Conservation (phyloP, 768 basidiomycete species). For the Myochromella boudieri region DNA sequence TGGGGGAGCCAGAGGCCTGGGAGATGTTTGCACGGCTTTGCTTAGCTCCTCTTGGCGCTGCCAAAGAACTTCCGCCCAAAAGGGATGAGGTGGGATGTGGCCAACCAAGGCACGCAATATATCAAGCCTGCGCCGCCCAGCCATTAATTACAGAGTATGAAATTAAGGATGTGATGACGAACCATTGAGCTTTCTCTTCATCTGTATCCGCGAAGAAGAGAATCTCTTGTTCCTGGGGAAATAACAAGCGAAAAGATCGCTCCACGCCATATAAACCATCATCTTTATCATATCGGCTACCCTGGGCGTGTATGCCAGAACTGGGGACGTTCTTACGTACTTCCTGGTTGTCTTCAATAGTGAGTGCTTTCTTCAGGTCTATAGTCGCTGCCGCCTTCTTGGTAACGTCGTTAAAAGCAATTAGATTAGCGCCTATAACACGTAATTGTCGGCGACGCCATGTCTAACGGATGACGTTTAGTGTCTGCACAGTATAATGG, state of each 20-base stretch:
- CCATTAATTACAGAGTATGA: slow-evolving; percentile 1
- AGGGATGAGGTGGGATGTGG: slow-evolving; percentile 85
- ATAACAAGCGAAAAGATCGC: slow-evolving; percentile 82
- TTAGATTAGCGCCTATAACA: slow-evolving; percentile 80
- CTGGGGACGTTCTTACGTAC: slow-evolving; percentile 44
- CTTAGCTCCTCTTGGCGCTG: slow-evolving; percentile 64
- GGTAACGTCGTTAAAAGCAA: slow-evolving; percentile 92
- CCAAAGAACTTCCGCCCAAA: slow-evolving; percentile 93
- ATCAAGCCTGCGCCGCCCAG: slow-evolving; percentile 61
- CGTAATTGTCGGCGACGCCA: slow-evolving; percentile 84
- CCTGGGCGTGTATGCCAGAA: slow-evolving; percentile 33
- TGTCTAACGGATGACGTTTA: slow-evolving; percentile 44
- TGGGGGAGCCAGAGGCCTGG: slow-evolving; percentile 12
- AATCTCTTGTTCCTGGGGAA: slow-evolving; percentile 77
- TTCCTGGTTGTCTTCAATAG: slow-evolving; percentile 76
- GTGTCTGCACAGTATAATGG: slow-evolving; percentile 2
- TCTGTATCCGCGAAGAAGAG: slow-evolving; percentile 90
- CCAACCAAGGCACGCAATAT: slow-evolving; percentile 83
- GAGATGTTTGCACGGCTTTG: slow-evolving; percentile 8
- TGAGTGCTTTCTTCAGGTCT: slow-evolving; percentile 79
- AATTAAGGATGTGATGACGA: slow-evolving; percentile 22
- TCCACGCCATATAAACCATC: slow-evolving; percentile 70
- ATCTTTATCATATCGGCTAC: slow-evolving; percentile 52
- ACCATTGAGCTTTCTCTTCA: slow-evolving; percentile 88
- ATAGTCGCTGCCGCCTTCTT: slow-evolving; percentile 90